Percentiles rank a stretch among this genome's conserved stretches.
Conservation (phyloP, 495 filamentous ascomycete genomes). For the Penicillium ochrochloron region DNA sequence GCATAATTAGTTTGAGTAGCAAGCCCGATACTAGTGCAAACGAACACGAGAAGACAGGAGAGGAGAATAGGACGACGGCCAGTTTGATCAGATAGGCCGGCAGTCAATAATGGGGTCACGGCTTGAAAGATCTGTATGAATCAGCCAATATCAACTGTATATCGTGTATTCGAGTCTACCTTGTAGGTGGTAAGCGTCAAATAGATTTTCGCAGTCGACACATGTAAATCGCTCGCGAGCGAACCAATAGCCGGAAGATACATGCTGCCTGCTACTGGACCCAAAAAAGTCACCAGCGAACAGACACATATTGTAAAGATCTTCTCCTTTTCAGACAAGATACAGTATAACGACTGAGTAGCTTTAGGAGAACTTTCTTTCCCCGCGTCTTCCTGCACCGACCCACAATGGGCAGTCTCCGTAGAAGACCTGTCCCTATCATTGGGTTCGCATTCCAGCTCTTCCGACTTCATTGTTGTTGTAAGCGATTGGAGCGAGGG, state of each 20-base stretch:
- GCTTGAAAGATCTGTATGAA: conserved; percentile 41
- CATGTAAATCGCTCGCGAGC: conserved; percentile 31
- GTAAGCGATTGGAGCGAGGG: background rate
- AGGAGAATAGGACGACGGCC: conserved; percentile 46
- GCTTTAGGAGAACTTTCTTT: background rate
- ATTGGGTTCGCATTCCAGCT: background rate
- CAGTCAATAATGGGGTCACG: conserved; percentile 46
- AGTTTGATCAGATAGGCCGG: conserved; percentile 40
- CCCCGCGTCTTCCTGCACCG: background rate
- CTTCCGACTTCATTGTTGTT: background rate
- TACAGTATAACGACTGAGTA: background rate
- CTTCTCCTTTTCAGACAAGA: background rate
- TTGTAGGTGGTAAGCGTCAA: conserved; percentile 42
- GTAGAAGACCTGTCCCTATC: background rate
- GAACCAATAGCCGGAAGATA: conserved; percentile 32
- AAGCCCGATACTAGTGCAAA: conserved; percentile 5
- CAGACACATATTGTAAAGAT: conserved; percentile 4
- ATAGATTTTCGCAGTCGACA: conserved; percentile 37
- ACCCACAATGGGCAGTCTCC: background rate
- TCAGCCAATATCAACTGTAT: background rate
- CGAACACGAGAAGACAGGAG: conserved; percentile 16
- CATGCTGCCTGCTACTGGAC: background rate
- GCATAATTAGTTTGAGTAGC: conserved; percentile 7
- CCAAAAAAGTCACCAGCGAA: background rate
- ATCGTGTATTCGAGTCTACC: conserved; percentile 14